phyloP scores from a whole-genome alignment of 192 early-diverging fungal genomes.

The Linderina pennispora region DNA sequence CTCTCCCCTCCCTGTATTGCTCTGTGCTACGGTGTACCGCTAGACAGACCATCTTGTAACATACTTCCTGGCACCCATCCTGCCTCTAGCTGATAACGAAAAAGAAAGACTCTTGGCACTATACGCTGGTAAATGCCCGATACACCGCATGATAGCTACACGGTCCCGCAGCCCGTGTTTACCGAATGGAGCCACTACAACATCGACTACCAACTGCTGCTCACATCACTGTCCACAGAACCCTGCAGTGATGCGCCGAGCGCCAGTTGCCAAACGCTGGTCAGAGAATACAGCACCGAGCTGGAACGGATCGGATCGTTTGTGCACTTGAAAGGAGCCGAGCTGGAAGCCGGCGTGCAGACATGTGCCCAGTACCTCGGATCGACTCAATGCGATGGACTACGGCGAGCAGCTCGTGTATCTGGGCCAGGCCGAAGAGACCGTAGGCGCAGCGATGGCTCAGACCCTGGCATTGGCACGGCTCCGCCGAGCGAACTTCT shows the following conservation, averaged over 20 bases:
- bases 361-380: constrained; percentile 26
- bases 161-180: constrained; percentile 26
- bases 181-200: constrained; percentile 43
- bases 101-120: too few relatives aligned
- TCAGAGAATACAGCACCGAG: constrained; percentile 10
- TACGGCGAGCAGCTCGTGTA: constrained; percentile 28
- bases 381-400: constrained; percentile 5
- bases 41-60: neutral
- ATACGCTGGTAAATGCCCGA: too few relatives aligned
- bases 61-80: too few relatives aligned
- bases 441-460: constrained; percentile 21
- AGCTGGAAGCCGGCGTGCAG: constrained; percentile 25
- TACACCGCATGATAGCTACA: constrained; percentile 3
- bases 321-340: constrained; percentile 28
- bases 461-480: constrained; percentile 29
- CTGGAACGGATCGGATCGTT: constrained; percentile 37
- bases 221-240: constrained; percentile 10
- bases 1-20: neutral
- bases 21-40: neutral
- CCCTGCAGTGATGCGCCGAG: constrained; percentile 6
- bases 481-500: constrained; percentile 41
- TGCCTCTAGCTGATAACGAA: too few relatives aligned
- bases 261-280: constrained; percentile 16
- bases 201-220: constrained; percentile 18
- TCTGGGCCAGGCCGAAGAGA: constrained; percentile 36